Conservation (phyloP, 371 early-diverging fungal species). For the Enterocytospora artemiae region DNA sequence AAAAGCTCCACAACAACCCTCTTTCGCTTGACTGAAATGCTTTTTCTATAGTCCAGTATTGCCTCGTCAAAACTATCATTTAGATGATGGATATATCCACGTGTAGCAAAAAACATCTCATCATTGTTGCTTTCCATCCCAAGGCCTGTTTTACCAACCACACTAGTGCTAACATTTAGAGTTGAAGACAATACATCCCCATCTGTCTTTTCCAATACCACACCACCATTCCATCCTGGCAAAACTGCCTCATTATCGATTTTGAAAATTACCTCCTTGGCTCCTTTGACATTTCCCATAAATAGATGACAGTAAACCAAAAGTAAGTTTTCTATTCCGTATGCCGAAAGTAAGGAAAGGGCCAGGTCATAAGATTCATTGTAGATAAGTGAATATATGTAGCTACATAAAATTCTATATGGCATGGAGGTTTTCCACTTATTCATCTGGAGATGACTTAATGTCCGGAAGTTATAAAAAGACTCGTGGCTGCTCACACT, state of each 20-base stretch:
- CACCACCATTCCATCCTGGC: too few relatives aligned
- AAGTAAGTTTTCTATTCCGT: conserved; percentile 21
- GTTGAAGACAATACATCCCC: background rate
- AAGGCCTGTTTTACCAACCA: too few relatives aligned
- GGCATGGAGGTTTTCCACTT: background rate
- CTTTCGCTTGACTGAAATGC: conserved; percentile 9
- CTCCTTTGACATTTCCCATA: conserved; percentile 32
- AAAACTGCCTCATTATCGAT: too few relatives aligned
- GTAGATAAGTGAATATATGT: conserved; percentile 32
- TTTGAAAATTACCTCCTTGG: conserved; percentile 26
- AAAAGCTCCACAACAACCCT: conserved; percentile 28
- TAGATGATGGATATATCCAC: conserved; percentile 44
- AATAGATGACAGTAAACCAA: conserved; percentile 39
- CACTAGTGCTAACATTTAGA: too few relatives aligned
- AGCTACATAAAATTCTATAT: conserved; percentile 14
- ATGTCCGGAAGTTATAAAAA: background rate
- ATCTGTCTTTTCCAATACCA: too few relatives aligned
- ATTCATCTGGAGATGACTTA: conserved; percentile 13
- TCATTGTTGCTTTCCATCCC: conserved; percentile 18
- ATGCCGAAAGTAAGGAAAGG: conserved; percentile 1
- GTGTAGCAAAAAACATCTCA: conserved; percentile 34
- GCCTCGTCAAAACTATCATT: conserved; percentile 34
- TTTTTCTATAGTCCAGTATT: conserved; percentile 27
- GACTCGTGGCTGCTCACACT: background rate
- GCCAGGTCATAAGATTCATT: conserved; percentile 42